Evolutionary conservation across 2,329 filamentous ascomycete species (phyloP).

Genomic region (Penicillium carneum): DNA sequence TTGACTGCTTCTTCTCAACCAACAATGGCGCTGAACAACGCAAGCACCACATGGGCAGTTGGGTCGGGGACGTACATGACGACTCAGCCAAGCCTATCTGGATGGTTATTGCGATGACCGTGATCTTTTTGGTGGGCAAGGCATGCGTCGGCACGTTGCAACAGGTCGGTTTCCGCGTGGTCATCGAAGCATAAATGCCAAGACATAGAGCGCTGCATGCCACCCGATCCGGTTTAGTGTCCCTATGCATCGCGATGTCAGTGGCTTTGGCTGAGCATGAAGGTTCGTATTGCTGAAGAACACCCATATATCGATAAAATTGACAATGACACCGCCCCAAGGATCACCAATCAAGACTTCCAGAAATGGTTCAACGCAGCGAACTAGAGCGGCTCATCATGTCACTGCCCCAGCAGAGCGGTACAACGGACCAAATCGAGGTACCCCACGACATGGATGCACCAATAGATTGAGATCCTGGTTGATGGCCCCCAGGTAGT

Average conservation of each 20-base stretch:
- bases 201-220: conserved; percentile 9
- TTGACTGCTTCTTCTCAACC: no score
- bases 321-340: neutral
- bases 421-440: neutral
- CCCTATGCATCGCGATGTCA: neutral
- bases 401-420: neutral
- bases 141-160: no score
- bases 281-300: conserved; percentile 3
- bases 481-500: conserved; percentile 1
- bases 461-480: neutral
- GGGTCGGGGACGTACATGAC: no score
- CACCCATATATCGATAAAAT: neutral
- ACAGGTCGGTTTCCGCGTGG: no score
- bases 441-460: neutral
- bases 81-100: no score
- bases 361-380: neutral
- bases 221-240: conserved; percentile 7
- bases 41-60: no score
- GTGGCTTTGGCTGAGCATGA: neutral
- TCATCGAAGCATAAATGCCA: neutral
- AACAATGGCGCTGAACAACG: no score
- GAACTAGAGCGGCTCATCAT: neutral
- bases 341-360: neutral
- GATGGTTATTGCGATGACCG: no score
- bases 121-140: no score